A percentile compares a stretch with the other conserved stretches of the same genome.
Conservation (phyloP, 1,139 yeast genomes). For the Saccharomyces hybrid region DNA sequence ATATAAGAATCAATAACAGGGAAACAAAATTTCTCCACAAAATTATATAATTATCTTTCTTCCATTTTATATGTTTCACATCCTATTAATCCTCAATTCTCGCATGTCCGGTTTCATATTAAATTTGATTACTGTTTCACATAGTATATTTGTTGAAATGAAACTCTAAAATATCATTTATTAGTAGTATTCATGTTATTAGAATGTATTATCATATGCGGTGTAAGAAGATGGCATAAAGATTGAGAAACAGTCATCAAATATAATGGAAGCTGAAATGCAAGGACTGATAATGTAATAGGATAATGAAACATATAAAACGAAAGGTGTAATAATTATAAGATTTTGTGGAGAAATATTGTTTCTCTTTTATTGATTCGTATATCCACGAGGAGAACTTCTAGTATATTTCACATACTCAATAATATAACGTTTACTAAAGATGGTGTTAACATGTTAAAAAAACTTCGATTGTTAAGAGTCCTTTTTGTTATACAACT, state of each 20-base stretch:
- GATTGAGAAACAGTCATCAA: not conserved
- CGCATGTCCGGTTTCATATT: no score
- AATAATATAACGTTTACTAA: not conserved
- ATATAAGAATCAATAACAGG: no score
- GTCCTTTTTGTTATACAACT: no score
- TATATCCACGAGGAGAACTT: not conserved
- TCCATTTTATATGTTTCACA: no score
- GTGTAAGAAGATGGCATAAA: not conserved
- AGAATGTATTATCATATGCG: not conserved
- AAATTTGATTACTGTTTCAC: no score
- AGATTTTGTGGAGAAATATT: not conserved
- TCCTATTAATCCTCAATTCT: no score
- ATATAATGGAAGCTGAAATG: not conserved
- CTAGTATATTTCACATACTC: not conserved
- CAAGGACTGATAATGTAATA: not conserved
- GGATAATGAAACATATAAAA: not conserved
- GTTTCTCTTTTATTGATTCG: not conserved
- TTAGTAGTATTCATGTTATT: not conserved
- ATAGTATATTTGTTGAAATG: not conserved
- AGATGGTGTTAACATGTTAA: not conserved
- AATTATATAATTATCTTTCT: no score
- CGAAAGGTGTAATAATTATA: not conserved
- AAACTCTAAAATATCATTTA: not conserved
- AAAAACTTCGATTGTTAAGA: no score
- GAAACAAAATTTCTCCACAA: no score